Base-by-base conservation (phyloP, 257 asterid species). In the Solanum medicagineum region DNA sequence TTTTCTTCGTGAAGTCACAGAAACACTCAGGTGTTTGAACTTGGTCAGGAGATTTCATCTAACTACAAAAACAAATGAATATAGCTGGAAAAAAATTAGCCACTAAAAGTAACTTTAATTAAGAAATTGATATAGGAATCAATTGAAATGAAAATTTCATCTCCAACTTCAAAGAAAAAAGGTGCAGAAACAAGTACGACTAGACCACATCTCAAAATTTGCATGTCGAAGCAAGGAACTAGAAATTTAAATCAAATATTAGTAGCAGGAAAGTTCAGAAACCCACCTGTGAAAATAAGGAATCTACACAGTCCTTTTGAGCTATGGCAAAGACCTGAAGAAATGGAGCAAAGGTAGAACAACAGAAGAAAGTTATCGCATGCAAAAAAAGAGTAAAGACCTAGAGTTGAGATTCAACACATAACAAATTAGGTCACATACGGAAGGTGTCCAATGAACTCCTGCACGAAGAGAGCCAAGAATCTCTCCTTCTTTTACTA, bases 381-480 rank as follows among this genome's bases (percentile, higher is more conserved):
- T 29, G 53, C 17, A 32, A 66, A 83, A 70, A 12, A 84, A 83
- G 60, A 60, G 86, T 83, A 57, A 62, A 73, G 29, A 29, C 19
- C 16, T 32, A 22, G 22, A 77, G 7, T 16, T 47, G 70, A 81
- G 51, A 51, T 62, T 16, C 54, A 45, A 62, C 19, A 84, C 86
- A 81, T 7, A 42, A 68, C 71, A 88, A 63, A 68, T 70, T 51
- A 85, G 80, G 81, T 83, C 83, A 93, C 98, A 68, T 92, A 97
- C 98, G 62, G 96, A 87, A 84, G 99, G 99, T 55, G 98, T 95
- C 98, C 98, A 97, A 88, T 97, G 94, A 66, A 93, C 98, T 90
- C 99, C 99, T 29, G 98, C 98, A 11, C 98, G 98, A 87, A 97
- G 97, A 17, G 98, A 91, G 57, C 98, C 99, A 75, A 95, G 95